Conservation (phyloP, 306 rosid species). For the Lathyrus aphaca region DNA sequence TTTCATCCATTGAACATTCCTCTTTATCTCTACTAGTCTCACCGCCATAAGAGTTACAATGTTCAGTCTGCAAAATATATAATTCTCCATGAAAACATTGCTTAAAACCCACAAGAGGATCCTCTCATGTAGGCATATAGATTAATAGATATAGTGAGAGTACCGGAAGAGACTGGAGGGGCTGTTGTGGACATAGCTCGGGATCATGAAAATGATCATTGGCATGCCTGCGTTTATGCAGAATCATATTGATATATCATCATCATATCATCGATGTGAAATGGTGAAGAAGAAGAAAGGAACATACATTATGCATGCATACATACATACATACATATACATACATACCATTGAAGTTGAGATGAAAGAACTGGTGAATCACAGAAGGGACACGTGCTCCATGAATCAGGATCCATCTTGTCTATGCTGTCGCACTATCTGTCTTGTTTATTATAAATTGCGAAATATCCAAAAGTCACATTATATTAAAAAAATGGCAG, state of each 20-base stretch:
- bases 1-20: constrained; percentile 45
- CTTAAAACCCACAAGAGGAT: neutral
- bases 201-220: constrained; percentile 56
- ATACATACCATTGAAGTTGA: constrained; percentile 53
- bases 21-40: constrained; percentile 36
- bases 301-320: neutral
- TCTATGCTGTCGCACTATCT: neutral
- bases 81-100: neutral
- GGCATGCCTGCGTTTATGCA: constrained; percentile 58
- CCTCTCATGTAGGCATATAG: neutral
- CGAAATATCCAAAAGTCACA: neutral
- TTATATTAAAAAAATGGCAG: neutral
- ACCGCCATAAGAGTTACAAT: constrained; percentile 28
- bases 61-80: constrained; percentile 47
- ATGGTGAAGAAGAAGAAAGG: neutral
- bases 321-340: no score
- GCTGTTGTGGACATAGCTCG: neutral
- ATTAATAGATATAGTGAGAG: neutral
- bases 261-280: neutral
- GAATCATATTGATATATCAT: constrained; percentile 16
- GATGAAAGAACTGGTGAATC: constrained; percentile 47
- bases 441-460: neutral
- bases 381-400: constrained; percentile 60
- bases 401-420: constrained; percentile 25
- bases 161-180: constrained; percentile 32